Base-by-base conservation (phyloP, 805 yeast species). In the Starmerella stellata region DNA sequence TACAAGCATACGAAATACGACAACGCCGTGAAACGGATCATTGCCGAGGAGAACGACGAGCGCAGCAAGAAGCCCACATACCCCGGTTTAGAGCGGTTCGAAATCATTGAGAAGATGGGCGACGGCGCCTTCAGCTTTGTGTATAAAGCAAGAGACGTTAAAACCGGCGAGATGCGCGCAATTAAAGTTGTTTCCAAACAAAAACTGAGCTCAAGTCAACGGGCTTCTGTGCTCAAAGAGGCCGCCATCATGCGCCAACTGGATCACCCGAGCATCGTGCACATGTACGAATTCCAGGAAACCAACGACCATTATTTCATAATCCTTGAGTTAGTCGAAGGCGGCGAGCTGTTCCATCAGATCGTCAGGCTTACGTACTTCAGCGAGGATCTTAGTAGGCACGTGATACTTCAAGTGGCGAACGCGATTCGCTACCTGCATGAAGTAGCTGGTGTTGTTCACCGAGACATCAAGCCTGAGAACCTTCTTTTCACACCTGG, bases 111-210 rank as follows among this genome's bases (percentile, higher is more conserved):
- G 40, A 62, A 64, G 45, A 61, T 63, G 63, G 68, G 68, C 37
- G 68, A 63, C 52, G 96, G 96, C 7, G 95, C 95, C 0, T 85
- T 87, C 54, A 80, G 93, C 2, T 67, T 70, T 11, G 96, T 87
- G 4, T 80, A 74, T 61, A 74, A 69, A 52, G 93, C 92, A 0
- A 53, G 62, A 14, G 75, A 75, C 48, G 46, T 58, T 3, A 47
- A 47, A 9, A 53, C 63, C 4, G 55, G 59, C 24, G 56, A 66
- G 36, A 57, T 59, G 28, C 75, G 80, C 14, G 94, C 94, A 11
- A 70, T 81, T 50, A 81, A 81, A 52, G 69, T 79, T 42, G 78
- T 82, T 34, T 66, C 70, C 48, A 81, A 81, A 53, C 57, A 59
- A 34, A 65, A 66, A 38, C 61, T 76, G 29, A 50, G 49, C 33